Conservation (phyloP, 1,284 basidiomycete genomes). For the Malassezia caprae region DNA sequence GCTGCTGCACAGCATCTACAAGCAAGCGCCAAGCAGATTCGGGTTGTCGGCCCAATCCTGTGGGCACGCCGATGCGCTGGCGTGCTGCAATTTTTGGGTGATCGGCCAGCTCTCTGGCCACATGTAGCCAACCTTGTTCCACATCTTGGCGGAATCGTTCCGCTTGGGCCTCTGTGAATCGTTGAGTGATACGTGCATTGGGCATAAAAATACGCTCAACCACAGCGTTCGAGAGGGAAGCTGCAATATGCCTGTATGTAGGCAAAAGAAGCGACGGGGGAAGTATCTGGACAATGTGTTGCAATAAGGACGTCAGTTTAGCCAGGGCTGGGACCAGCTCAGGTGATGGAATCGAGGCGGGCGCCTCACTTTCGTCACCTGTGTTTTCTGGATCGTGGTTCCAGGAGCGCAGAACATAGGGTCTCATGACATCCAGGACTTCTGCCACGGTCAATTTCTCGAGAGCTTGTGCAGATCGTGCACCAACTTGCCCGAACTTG, state of each 20-base stretch:
- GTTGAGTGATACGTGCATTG: slow-evolving; percentile 14
- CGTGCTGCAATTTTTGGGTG: slow-evolving; percentile 1
- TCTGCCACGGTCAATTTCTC: slow-evolving; percentile 32
- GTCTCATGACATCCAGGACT: slow-evolving; percentile 26
- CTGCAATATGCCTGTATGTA: slow-evolving; percentile 29
- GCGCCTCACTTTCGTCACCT: background rate
- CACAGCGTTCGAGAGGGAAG: slow-evolving; percentile 16
- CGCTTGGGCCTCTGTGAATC: slow-evolving; percentile 5
- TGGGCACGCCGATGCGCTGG: background rate
- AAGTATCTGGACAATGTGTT: slow-evolving; percentile 28
- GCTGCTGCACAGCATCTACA: slow-evolving; percentile 6
- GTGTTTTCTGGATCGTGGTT: slow-evolving; percentile 9
- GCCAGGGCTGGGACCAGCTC: slow-evolving; percentile 31
- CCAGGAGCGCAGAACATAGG: slow-evolving; percentile 25
- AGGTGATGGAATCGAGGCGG: slow-evolving; percentile 22
- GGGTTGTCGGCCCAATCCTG: slow-evolving; percentile 27
- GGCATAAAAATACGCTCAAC: slow-evolving; percentile 39
- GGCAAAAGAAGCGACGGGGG: slow-evolving; percentile 21
- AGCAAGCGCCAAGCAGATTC: slow-evolving; percentile 23
- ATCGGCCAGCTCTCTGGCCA: slow-evolving; percentile 19
- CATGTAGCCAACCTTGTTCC: slow-evolving; percentile 32
- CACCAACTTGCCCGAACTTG: slow-evolving; percentile 24
- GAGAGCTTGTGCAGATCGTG: slow-evolving; percentile 21
- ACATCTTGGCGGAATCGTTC: slow-evolving; percentile 25
- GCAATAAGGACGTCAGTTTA: slow-evolving; percentile 31